These are phyloP conservation scores for Nicotiana otophora DNA, from an alignment of 257 asterid species.

Conservation along the genomic window DNA sequence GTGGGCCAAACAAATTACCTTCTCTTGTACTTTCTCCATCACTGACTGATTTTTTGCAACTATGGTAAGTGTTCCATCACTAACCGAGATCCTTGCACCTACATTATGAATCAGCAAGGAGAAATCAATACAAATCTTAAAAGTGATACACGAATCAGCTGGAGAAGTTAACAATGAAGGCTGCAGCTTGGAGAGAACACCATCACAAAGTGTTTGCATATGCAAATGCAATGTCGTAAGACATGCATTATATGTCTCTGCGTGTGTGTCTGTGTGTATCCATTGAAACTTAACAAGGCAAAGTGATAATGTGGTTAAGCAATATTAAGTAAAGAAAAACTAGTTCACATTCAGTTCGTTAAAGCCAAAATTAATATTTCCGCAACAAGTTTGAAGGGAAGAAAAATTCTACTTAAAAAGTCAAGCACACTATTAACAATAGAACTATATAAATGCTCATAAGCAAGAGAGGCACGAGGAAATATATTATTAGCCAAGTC, in stretches of 20 bases:
- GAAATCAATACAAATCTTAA: background rate
- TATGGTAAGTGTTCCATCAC: slow-evolving; percentile 71
- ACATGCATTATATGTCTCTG: background rate
- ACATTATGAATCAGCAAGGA: slow-evolving; percentile 26
- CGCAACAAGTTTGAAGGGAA: background rate
- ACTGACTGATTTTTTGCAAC: slow-evolving; percentile 78
- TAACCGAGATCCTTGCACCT: slow-evolving; percentile 85
- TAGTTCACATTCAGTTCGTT: background rate
- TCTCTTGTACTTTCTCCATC: slow-evolving; percentile 74
- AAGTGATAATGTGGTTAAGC: background rate
- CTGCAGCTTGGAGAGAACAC: background rate
- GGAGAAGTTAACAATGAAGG: background rate
- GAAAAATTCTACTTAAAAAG: background rate
- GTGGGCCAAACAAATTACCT: slow-evolving; percentile 35
- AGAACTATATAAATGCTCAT: background rate
- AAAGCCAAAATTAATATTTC: background rate
- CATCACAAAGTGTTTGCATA: background rate
- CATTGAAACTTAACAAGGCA: background rate
- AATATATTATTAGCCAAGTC: background rate
- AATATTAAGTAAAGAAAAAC: background rate
- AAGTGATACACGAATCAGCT: background rate
- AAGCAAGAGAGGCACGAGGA: background rate
- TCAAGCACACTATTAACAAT: background rate
- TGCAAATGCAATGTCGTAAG: background rate
- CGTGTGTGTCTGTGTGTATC: background rate